phyloP scores from a whole-genome alignment of 495 filamentous ascomycete species.

The Lasiosphaeria ovina region DNA sequence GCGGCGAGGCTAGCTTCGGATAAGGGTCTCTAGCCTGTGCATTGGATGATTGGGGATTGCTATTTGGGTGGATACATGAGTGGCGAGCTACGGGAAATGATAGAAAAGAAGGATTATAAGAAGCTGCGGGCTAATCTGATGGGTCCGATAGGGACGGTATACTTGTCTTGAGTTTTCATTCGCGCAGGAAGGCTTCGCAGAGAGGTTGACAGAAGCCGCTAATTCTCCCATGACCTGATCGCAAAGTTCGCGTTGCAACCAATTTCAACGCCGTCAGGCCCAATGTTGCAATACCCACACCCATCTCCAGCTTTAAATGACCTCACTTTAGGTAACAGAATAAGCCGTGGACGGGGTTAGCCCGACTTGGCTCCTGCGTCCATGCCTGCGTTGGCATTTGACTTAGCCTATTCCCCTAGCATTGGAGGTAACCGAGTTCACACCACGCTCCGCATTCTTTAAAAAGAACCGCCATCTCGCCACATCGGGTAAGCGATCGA shows the following conservation, averaged over 20 bases:
- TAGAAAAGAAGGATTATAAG: background rate
- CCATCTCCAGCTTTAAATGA: too few species aligned
- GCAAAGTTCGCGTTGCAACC: too few species aligned
- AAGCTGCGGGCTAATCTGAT: background rate
- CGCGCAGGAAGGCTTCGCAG: background rate
- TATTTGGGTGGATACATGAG: background rate
- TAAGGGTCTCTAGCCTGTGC: background rate
- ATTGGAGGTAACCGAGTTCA: background rate
- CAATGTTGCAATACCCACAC: too few species aligned
- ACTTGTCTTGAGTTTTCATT: background rate
- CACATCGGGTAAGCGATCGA: constrained; percentile 5
- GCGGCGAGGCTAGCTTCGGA: background rate
- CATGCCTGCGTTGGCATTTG: background rate
- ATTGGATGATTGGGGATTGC: background rate
- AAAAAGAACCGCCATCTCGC: constrained; percentile 5
- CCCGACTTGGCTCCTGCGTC: constrained; percentile 3
- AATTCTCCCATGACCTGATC: too few species aligned
- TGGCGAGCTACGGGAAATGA: background rate
- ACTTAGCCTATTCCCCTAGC: background rate
- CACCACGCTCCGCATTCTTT: background rate
- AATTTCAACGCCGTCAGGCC: too few species aligned
- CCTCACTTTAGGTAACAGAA: constrained; percentile 3
- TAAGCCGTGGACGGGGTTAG: constrained; percentile 2
- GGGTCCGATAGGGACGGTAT: background rate
- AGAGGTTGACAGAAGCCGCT: background rate